Base-by-base conservation (phyloP, 176 grass and related monocot species). In the Hordeum marinum region DNA sequence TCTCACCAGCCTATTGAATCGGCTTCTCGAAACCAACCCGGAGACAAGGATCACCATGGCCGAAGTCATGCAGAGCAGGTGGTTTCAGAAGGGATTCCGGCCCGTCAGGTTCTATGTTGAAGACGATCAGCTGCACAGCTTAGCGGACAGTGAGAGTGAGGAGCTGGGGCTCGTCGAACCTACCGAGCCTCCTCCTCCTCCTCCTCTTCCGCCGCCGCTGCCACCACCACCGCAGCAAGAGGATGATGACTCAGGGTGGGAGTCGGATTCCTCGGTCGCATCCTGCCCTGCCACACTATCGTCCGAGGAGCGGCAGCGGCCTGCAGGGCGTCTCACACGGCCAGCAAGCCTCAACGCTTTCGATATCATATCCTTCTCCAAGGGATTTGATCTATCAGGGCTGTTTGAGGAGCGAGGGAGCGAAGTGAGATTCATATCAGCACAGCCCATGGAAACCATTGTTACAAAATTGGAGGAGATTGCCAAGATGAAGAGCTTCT, bases 301-400 rank as follows among this genome's bases (percentile, higher is more conserved):
- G 0, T 91, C 89, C 0, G 88, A 90, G 24, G 93, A 99, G 74
- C 75, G 74, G 32, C 90, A 79, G 14, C 79, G 88, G 21, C 58
- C 76, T 15, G 8, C 25, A 4, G 40, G 85, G 32, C 74, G 72
- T 68, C 85, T 94, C n/a, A 85, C 96, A 40, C 88, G 96, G 65
- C 96, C 93, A 0, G 90, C 92, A 13, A 99, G 96, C 67, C 90
- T 99, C 5, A 99, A 95, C 11, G 96, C 96, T 0, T 99, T 99
- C 18, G 96, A 99, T 80, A 99, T 96, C 88, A 99, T 99, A 85
- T 99, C 93, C 0, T 99, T 99, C 86, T 99, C 96, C 0, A 88
- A 61, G 37, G 91, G 91, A 27, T 99, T 99, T 55, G 77, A 99
- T 82, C 82, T 99, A n/a, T 96, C 96, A 0, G 96, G 96, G 58